These are phyloP conservation scores for Didymosphaeria variabile DNA, from an alignment of 2,329 filamentous ascomycete species.

Conservation along the genomic window DNA sequence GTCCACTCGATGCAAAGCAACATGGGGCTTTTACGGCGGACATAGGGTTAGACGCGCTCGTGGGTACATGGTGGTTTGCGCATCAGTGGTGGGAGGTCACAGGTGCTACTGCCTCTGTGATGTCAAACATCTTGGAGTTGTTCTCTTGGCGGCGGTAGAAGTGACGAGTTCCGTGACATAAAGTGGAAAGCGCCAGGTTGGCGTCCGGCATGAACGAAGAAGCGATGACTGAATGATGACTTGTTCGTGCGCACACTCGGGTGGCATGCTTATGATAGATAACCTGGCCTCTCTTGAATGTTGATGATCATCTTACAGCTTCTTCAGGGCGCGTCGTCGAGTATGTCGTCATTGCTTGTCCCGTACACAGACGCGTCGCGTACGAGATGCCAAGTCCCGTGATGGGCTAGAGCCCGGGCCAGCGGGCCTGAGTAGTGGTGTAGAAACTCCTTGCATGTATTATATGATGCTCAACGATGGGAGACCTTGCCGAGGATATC, in stretches of 20 bases:
- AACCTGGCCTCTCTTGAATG: background rate
- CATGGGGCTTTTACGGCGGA: background rate
- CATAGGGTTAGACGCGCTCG: background rate
- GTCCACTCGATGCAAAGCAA: conserved; percentile 1
- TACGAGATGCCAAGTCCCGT: conserved; percentile 18
- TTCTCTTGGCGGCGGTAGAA: background rate
- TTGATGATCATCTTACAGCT: background rate
- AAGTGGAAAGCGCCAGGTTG: background rate
- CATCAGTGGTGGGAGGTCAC: background rate
- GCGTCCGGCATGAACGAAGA: background rate
- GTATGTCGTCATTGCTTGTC: conserved; percentile 12
- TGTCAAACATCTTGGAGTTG: background rate
- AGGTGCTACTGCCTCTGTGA: background rate
- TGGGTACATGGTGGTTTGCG: background rate
- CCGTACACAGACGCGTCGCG: conserved; percentile 6
- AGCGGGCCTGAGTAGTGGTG: background rate
- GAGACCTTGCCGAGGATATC: background rate
- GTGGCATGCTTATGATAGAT: background rate
- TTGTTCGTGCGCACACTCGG: background rate
- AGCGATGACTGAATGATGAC: background rate
- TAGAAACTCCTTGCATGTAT: background rate
- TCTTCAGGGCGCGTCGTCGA: background rate
- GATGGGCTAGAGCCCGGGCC: background rate
- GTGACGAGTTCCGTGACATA: background rate
- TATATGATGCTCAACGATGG: background rate